phyloP scores from a whole-genome alignment of 768 basidiomycete species.

The Mycena kentingensis region DNA sequence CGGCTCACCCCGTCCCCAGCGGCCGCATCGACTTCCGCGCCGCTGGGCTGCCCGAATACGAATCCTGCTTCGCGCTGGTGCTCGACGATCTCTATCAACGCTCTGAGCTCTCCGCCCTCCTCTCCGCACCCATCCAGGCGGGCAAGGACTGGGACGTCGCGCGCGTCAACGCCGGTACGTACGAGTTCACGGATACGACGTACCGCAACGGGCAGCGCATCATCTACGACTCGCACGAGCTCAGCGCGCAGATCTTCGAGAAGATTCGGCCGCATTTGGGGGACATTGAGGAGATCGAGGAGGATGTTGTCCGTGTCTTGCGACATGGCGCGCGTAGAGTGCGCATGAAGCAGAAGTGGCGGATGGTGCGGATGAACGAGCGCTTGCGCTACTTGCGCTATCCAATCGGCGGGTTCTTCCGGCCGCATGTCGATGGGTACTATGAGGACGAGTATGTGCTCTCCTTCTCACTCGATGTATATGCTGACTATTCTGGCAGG shows the following conservation, averaged over 20 bases:
- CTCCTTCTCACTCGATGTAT: neutral
- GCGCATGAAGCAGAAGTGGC: slow-evolving; percentile 17
- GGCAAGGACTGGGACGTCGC: slow-evolving; percentile 13
- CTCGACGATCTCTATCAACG: slow-evolving; percentile 11
- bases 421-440: slow-evolving; percentile 3
- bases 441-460: slow-evolving; percentile 6
- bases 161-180: slow-evolving; percentile 11
- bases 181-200: slow-evolving; percentile 7
- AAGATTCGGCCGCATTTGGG: slow-evolving; percentile 13
- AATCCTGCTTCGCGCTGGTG: slow-evolving; percentile 18
- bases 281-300: slow-evolving; percentile 17
- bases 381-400: slow-evolving; percentile 18
- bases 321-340: too few species aligned
- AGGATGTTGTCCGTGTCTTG: slow-evolving; percentile 1
- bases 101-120: slow-evolving; percentile 1
- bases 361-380: slow-evolving; percentile 22
- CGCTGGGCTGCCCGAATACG: slow-evolving; percentile 9
- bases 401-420: slow-evolving; percentile 15
- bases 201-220: slow-evolving; percentile 21
- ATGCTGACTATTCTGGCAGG: neutral
- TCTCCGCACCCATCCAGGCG: slow-evolving; percentile 5
- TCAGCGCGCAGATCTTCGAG: slow-evolving; percentile 12
- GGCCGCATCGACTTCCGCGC: slow-evolving; percentile 15
- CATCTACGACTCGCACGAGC: slow-evolving; percentile 17
- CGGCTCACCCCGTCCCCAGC: slow-evolving; percentile 1